Conservation (phyloP, 2,329 filamentous ascomycete genomes). For the Colletotrichum kahawae region DNA sequence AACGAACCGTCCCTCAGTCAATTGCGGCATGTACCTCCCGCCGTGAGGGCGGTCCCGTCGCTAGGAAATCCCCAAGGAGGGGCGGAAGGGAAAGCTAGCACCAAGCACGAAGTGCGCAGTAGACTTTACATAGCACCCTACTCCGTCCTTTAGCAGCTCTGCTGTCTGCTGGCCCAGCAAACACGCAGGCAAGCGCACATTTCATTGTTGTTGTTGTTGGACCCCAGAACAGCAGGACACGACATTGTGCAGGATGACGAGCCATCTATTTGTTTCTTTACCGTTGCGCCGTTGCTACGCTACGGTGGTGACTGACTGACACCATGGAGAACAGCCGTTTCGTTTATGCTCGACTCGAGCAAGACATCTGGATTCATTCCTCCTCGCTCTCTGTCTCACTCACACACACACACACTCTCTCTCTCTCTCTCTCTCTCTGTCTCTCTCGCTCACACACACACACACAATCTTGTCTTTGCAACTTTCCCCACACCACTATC, state of each 20-base stretch:
- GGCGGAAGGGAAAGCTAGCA: background rate
- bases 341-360: background rate
- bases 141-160: background rate
- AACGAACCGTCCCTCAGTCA: background rate
- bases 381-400: background rate
- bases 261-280: background rate
- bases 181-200: background rate
- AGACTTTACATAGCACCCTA: background rate
- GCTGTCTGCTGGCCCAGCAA: background rate
- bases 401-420: background rate
- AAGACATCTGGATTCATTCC: background rate
- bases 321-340: background rate
- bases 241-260: background rate
- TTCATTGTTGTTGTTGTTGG: background rate
- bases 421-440: background rate
- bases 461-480: background rate
- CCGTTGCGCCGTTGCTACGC: background rate
- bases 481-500: constrained; percentile 20
- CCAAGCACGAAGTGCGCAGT: background rate
- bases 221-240: background rate
- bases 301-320: background rate
- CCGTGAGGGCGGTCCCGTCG: background rate
- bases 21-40: background rate
- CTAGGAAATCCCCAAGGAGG: constrained; percentile 1
- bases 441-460: background rate